phyloP scores from a whole-genome alignment of 176 grass and related monocot genomes.

The Rhipidocladum racemiflorum region DNA sequence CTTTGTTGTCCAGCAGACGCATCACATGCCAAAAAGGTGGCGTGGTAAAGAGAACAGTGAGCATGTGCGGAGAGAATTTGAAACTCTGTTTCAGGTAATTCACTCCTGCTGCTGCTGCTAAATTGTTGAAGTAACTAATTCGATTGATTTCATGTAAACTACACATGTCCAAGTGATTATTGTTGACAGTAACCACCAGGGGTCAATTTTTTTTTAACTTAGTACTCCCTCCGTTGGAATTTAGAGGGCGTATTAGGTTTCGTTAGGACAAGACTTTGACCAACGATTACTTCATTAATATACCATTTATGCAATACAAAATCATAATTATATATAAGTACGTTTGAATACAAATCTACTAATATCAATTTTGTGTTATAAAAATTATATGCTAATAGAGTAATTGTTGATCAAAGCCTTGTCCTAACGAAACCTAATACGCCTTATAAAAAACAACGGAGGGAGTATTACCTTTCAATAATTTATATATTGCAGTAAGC shows the following conservation, averaged over 20 bases:
- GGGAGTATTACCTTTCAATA: not conserved
- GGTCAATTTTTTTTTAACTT: not conserved
- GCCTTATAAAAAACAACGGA: no score
- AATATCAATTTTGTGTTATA: no score
- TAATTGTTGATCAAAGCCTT: no score
- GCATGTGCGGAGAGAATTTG: conserved; percentile 51
- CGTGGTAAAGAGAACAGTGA: conserved; percentile 54
- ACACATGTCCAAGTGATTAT: not conserved
- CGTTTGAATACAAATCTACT: no score
- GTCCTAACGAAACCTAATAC: no score
- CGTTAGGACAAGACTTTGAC: no score
- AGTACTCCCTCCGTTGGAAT: no score
- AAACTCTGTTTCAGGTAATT: conserved; percentile 60
- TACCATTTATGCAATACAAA: no score
- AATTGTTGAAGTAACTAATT: not conserved
- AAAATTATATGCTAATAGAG: no score
- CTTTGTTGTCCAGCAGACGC: conserved; percentile 55
- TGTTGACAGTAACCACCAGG: not conserved
- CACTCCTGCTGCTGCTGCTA: not conserved
- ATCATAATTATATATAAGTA: no score
- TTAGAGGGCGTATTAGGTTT: no score
- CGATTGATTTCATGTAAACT: not conserved
- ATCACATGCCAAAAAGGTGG: conserved; percentile 71
- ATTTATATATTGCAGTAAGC: not conserved
- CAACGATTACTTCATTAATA: no score